Evolutionary conservation across 2,329 filamentous ascomycete species (phyloP), one percentile per base, ranked within the genome.

Genomic region (Pseudogymnoascus sp.): DNA sequence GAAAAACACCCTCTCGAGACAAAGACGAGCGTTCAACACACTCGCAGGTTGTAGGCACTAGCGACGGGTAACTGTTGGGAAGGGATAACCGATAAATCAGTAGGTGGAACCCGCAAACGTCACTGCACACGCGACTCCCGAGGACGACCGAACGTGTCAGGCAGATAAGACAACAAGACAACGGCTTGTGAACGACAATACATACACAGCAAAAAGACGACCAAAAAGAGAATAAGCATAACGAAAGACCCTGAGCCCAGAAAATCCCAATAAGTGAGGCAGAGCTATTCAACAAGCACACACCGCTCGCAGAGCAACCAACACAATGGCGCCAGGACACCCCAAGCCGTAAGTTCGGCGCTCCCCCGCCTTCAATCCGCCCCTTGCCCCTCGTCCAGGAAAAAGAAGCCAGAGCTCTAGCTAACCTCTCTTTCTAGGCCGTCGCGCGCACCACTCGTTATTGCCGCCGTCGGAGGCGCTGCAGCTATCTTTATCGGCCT

Each of bases 401-500:
- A 18, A 56, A 7, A 10, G 2, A 33, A 18, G 16, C 10, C 10
- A 12, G 4, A 33, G 25, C 25, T 33, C 28, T 28, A 56, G 50
- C 50, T 56, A 56, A 56, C 25, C 5, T 8, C n/a, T 10, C 2
- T 18, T 35, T 62, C n/a, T 21, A 71, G 70, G 33, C 68, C 67
- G 23, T 67, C 68, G 63, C 64, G 69, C 31, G 67, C 65, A n/a
- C 68, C 69, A 44, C 65, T 73, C 42, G 65, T 73, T 8, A 63
- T 73, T 16, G 62, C 65, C n/a, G 62, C 68, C 6, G 66, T 72
- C 31, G 40, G 73, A n/a, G 68, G 66, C n/a, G 69, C 65, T 4
- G 63, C 65, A 31, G 67, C 66, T 12, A 25, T 71, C 1, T 73
- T 73, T 59, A 65, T 72, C 38, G 70, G 68, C 1, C 64, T 73